Conservation (phyloP, 2,329 filamentous ascomycete species). For the Fusarium brevicatenulatum region DNA sequence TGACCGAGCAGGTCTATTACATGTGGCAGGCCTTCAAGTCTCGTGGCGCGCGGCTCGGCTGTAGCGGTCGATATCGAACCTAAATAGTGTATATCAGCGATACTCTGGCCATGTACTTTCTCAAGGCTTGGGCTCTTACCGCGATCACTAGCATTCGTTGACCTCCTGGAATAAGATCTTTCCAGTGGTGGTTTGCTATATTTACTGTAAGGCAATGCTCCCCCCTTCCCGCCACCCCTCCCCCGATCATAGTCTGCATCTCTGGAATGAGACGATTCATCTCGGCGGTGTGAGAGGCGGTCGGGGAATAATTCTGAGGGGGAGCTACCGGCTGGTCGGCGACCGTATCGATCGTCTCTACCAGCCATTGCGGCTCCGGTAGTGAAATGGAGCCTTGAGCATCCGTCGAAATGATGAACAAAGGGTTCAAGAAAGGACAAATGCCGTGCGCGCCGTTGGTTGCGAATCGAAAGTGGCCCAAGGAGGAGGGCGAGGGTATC, state of each 20-base stretch:
- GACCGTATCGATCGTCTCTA: slow-evolving; percentile 30
- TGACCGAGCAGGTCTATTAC: slow-evolving; percentile 40
- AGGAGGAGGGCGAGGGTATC: background rate
- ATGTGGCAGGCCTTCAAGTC: slow-evolving; percentile 4
- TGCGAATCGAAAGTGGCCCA: background rate
- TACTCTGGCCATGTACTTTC: background rate
- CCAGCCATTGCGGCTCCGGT: slow-evolving; percentile 37
- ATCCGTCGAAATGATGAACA: slow-evolving; percentile 19
- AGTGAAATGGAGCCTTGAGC: slow-evolving; percentile 8
- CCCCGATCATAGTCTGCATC: slow-evolving; percentile 8
- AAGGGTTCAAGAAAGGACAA: background rate
- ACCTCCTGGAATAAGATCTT: background rate
- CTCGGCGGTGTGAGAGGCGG: slow-evolving; percentile 14
- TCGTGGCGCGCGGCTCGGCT: background rate
- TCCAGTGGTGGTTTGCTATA: background rate
- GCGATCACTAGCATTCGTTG: slow-evolving; percentile 20
- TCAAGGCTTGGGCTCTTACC: slow-evolving; percentile 15
- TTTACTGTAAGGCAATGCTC: background rate
- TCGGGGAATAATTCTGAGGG: slow-evolving; percentile 3
- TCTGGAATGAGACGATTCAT: slow-evolving; percentile 10
- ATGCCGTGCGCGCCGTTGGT: background rate
- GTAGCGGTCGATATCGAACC: background rate
- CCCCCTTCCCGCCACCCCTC: slow-evolving; percentile 7
- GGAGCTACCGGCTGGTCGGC: slow-evolving; percentile 10
- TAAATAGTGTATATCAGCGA: slow-evolving; percentile 5